A percentile compares a stretch with the other conserved stretches of the same genome.
phyloP scores from a whole-genome alignment of 139 green algal genomes.

The Coelastrella sp. region DNA sequence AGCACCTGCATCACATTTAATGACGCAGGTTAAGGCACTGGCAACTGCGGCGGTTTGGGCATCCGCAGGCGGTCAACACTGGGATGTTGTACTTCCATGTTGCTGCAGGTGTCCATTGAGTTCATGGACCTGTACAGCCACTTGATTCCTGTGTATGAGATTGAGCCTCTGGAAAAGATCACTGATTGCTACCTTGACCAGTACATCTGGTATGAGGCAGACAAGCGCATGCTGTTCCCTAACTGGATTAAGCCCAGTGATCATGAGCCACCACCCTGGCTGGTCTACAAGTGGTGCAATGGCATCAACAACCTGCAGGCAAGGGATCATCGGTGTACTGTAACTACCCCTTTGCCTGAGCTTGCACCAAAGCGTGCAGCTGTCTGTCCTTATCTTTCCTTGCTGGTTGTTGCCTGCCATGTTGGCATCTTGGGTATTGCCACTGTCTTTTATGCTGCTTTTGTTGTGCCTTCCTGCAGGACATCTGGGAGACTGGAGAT shows the following conservation, averaged over 20 bases:
- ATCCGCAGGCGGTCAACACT: too few species aligned
- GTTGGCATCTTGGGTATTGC: too few species aligned
- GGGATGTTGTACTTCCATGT: not conserved
- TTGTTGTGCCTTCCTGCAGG: constrained; percentile 25
- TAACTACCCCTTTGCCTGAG: too few species aligned
- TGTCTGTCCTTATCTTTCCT: too few species aligned
- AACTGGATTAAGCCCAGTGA: constrained; percentile 99
- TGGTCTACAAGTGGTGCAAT: constrained; percentile 99
- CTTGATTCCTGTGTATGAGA: constrained; percentile 98
- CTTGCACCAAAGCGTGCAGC: too few species aligned
- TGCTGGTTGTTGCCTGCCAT: too few species aligned
- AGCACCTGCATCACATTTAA: too few species aligned
- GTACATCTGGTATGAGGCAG: constrained; percentile 85
- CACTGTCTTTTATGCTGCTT: not conserved
- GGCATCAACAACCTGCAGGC: constrained; percentile 93
- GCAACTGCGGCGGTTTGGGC: too few species aligned
- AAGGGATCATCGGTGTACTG: not conserved
- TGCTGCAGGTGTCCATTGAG: constrained; percentile 83
- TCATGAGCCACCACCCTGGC: constrained; percentile 95
- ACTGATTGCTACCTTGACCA: constrained; percentile 98
- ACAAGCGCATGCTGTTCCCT: constrained; percentile 98
- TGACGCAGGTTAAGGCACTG: too few species aligned
- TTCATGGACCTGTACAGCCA: constrained; percentile 99
- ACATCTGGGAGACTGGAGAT: constrained; percentile 97
- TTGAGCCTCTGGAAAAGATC: constrained; percentile 99